phyloP scores from a whole-genome alignment of 257 asterid genomes.

The Anisodus acutangulus region DNA sequence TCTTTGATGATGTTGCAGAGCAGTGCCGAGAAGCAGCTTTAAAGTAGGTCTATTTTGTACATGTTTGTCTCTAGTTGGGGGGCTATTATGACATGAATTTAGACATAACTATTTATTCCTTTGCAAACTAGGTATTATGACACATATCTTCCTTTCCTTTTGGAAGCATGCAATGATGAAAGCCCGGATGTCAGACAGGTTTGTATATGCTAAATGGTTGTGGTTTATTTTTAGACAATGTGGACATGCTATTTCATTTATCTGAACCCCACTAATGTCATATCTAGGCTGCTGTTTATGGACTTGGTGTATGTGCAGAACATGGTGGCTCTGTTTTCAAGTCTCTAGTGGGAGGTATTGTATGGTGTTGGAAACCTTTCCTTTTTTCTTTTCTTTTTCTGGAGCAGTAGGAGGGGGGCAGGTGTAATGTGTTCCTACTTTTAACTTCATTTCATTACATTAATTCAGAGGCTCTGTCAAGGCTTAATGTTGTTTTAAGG shows the following conservation, averaged over 20 bases:
- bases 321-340: slow-evolving; percentile 82
- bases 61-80: slow-evolving; percentile 31
- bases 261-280: slow-evolving; percentile 33
- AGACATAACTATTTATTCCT: slow-evolving; percentile 26
- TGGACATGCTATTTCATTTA: slow-evolving; percentile 22
- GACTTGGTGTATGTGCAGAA: slow-evolving; percentile 97
- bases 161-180: slow-evolving; percentile 97
- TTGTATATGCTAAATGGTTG: slow-evolving; percentile 15
- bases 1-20: slow-evolving; percentile 98
- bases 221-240: neutral
- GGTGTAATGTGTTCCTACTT: neutral
- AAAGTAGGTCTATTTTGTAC: slow-evolving; percentile 51
- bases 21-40: slow-evolving; percentile 90
- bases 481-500: slow-evolving; percentile 80
- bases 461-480: slow-evolving; percentile 82
- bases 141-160: slow-evolving; percentile 86
- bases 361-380: slow-evolving; percentile 17
- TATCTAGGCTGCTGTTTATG: slow-evolving; percentile 94
- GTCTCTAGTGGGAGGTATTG: slow-evolving; percentile 84
- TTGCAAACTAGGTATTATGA: slow-evolving; percentile 74
- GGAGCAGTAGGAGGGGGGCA: neutral
- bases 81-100: slow-evolving; percentile 23
- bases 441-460: slow-evolving; percentile 25
- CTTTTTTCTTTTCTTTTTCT: neutral
- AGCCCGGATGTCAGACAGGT: slow-evolving; percentile 97